A percentile compares a stretch with the other conserved stretches of the same genome.
phyloP scores from a whole-genome alignment of 2,329 filamentous ascomycete genomes.

The Fusarium ramigenum region DNA sequence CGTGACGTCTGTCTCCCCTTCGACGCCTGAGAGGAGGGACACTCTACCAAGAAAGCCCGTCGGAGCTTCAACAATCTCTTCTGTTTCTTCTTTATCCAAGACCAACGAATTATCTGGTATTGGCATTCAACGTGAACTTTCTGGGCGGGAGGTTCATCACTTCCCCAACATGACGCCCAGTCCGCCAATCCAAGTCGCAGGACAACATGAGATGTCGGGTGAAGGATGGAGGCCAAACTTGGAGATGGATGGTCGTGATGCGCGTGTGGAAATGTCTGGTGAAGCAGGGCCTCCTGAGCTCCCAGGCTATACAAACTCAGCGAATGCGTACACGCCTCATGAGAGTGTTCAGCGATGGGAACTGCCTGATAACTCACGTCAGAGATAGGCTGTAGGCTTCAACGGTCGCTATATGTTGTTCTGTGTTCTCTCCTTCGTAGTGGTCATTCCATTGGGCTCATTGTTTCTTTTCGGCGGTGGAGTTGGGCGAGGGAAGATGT shows the following conservation, averaged over 20 bases:
- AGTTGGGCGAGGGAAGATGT: neutral
- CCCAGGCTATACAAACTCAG: constrained; percentile 18
- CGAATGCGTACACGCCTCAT: constrained; percentile 15
- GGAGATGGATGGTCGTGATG: constrained; percentile 36
- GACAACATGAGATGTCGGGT: constrained; percentile 37
- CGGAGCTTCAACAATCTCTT: constrained; percentile 24
- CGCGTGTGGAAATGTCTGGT: constrained; percentile 30
- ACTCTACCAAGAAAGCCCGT: constrained; percentile 33
- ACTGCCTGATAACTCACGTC: constrained; percentile 34
- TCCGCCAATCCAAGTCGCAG: constrained; percentile 28
- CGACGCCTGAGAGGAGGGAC: constrained; percentile 14
- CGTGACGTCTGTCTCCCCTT: neutral
- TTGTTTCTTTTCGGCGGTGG: neutral
- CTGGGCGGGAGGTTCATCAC: constrained; percentile 20
- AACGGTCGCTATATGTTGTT: fast-evolving
- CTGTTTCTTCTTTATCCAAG: constrained; percentile 32
- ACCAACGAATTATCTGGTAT: constrained; percentile 33
- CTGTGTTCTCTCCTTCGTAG: neutral
- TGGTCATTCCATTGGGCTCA: neutral
- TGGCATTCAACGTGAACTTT: constrained; percentile 24
- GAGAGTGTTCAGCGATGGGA: constrained; percentile 35
- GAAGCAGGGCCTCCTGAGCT: constrained; percentile 30
- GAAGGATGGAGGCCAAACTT: constrained; percentile 25
- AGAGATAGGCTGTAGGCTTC: neutral
- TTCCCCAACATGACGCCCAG: constrained; percentile 28